Percentiles rank a stretch among this genome's conserved stretches.
Evolutionary conservation across 352 stramenopile species (phyloP).

Genomic region (Phytophthora macrochlamydospora): DNA sequence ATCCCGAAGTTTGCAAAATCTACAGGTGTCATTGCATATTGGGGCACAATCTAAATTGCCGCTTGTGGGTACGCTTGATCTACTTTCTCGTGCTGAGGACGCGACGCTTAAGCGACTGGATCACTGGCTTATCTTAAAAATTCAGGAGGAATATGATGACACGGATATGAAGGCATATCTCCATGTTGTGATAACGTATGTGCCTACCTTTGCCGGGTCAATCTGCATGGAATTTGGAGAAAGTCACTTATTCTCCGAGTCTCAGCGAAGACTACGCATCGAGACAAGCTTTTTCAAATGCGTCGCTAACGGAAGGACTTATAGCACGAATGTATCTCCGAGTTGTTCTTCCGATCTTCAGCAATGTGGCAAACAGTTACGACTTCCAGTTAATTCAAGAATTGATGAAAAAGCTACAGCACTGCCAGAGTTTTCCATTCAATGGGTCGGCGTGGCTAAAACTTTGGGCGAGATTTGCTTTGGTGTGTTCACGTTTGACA

Average conservation of each 20-base stretch:
- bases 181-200: constrained; percentile 21
- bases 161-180: constrained; percentile 13
- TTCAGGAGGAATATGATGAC: background rate
- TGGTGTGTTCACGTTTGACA: constrained; percentile 25
- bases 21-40: constrained; percentile 17
- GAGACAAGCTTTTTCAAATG: constrained; percentile 35
- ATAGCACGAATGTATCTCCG: background rate
- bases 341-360: background rate
- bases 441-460: constrained; percentile 29
- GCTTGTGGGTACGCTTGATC: constrained; percentile 11
- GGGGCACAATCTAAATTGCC: constrained; percentile 12
- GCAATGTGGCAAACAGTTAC: constrained; percentile 4
- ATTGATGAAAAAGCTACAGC: background rate
- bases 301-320: constrained; percentile 4
- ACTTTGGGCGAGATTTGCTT: constrained; percentile 36
- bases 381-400: constrained; percentile 16
- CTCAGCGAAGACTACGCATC: constrained; percentile 12
- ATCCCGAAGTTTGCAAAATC: background rate
- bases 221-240: constrained; percentile 26
- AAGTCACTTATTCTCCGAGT: constrained; percentile 18
- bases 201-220: constrained; percentile 21
- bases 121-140: constrained; percentile 18
- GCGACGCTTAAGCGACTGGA: constrained; percentile 13
- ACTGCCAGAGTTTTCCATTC: constrained; percentile 21
- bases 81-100: constrained; percentile 12